A percentile compares a stretch with the other conserved stretches of the same genome.
phyloP scores from a whole-genome alignment of 441 rosid species.

The Erodium moschatum region DNA sequence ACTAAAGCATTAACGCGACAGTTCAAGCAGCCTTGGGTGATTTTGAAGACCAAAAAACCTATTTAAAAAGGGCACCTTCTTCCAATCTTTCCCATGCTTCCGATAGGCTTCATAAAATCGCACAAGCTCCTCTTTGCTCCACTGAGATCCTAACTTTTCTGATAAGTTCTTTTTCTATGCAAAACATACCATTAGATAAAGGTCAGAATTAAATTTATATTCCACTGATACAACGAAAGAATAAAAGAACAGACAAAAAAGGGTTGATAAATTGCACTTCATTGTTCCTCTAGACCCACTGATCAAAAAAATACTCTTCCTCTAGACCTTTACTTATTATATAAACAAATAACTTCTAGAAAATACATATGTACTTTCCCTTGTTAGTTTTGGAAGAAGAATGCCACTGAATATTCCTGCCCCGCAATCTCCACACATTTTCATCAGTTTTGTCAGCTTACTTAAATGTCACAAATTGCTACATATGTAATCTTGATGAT shows the following conservation, averaged over 20 bases:
- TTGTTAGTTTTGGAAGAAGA: neutral
- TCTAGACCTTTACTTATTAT: neutral
- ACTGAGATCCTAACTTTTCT: constrained; percentile 75
- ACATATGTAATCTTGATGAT: neutral
- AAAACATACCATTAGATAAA: constrained; percentile 17
- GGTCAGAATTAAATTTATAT: neutral
- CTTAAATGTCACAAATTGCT: neutral
- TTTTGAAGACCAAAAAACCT: constrained; percentile 3
- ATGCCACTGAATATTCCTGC: neutral
- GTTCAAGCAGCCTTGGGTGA: neutral
- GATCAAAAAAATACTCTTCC: too few relatives aligned
- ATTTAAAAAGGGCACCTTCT: constrained; percentile 39
- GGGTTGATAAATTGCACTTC: neutral
- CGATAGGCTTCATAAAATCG: constrained; percentile 74
- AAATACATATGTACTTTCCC: neutral
- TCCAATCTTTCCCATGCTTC: constrained; percentile 69
- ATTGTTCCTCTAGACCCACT: neutral
- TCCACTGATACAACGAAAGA: neutral
- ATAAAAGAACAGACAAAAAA: neutral
- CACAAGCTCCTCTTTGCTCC: constrained; percentile 75
- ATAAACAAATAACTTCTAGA: neutral
- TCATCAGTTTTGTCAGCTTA: neutral
- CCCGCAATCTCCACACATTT: neutral
- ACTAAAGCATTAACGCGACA: neutral
- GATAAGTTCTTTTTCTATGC: constrained; percentile 51